Evolutionary conservation across 1,284 basidiomycete genomes (phyloP).

Genomic region (Leccinum fallax): DNA sequence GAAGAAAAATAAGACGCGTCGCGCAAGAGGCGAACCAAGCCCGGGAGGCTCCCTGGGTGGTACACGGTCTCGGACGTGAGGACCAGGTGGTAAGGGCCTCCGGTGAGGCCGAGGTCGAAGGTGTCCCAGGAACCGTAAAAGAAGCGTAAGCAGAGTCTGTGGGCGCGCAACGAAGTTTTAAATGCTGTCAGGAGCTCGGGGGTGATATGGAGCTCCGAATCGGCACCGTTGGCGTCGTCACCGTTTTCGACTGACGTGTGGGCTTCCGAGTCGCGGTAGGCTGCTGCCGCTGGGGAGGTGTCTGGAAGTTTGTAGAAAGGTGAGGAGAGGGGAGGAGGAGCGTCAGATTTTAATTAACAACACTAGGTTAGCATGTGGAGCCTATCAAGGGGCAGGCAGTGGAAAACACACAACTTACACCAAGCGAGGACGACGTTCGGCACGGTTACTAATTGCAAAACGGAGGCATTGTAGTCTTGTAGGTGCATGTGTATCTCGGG

Average conservation of each 20-base stretch:
- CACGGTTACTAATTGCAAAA: constrained; percentile 82
- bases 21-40: constrained; percentile 62
- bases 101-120: constrained; percentile 39
- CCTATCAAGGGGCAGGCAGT: background rate
- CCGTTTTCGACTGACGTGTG: background rate
- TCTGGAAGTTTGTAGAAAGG: constrained; percentile 17
- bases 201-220: constrained; percentile 61
- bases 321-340: background rate
- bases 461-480: constrained; percentile 92
- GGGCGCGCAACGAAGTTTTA: constrained; percentile 51
- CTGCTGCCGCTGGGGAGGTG: constrained; percentile 27
- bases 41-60: constrained; percentile 62
- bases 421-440: constrained; percentile 89
- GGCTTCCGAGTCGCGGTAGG: constrained; percentile 18
- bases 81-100: constrained; percentile 64
- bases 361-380: background rate
- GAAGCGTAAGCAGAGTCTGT: constrained; percentile 69
- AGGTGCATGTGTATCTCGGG: constrained; percentile 68
- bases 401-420: constrained; percentile 54
- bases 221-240: constrained; percentile 6
- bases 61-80: constrained; percentile 96
- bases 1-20: constrained; percentile 8
- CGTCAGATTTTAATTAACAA: background rate
- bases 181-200: constrained; percentile 69
- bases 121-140: constrained; percentile 83